These are phyloP conservation scores for Linnemannia zychae DNA, from an alignment of 192 early-diverging fungal genomes.

Conservation along the genomic window DNA sequence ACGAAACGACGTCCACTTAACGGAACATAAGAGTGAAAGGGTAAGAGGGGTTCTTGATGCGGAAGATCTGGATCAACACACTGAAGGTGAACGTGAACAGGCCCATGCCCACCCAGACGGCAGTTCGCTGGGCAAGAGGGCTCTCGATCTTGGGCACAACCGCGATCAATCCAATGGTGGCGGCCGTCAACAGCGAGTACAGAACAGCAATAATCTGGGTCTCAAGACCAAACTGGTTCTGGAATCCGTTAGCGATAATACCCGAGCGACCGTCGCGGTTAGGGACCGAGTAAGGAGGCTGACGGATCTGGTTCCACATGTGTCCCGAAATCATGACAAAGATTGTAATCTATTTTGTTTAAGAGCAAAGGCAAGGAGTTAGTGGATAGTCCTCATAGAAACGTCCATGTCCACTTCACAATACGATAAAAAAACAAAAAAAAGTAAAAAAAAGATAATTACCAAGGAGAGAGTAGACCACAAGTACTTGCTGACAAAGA, in stretches of 20 bases:
- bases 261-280: slow-evolving; percentile 65
- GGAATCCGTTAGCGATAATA: slow-evolving; percentile 77
- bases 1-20: neutral
- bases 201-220: slow-evolving; percentile 78
- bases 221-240: slow-evolving; percentile 79
- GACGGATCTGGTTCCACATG: slow-evolving; percentile 92
- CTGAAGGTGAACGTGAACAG: slow-evolving; percentile 79
- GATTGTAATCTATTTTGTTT: slow-evolving; percentile 61
- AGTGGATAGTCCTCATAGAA: neutral
- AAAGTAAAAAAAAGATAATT: neutral
- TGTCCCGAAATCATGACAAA: slow-evolving; percentile 83
- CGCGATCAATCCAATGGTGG: slow-evolving; percentile 65
- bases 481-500: slow-evolving; percentile 67
- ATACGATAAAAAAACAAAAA: neutral
- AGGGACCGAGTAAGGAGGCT: slow-evolving; percentile 73
- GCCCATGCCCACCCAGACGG: slow-evolving; percentile 76
- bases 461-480: slow-evolving; percentile 72
- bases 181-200: slow-evolving; percentile 71
- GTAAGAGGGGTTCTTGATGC: slow-evolving; percentile 80
- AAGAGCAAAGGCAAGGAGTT: neutral
- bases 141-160: slow-evolving; percentile 70
- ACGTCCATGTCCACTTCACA: neutral
- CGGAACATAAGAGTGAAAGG: slow-evolving; percentile 73
- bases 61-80: slow-evolving; percentile 75
- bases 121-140: slow-evolving; percentile 65